A percentile compares a stretch with the other conserved stretches of the same genome.
phyloP scores from a whole-genome alignment of 2,329 filamentous ascomycete genomes.

The Fusarium incarnatum region DNA sequence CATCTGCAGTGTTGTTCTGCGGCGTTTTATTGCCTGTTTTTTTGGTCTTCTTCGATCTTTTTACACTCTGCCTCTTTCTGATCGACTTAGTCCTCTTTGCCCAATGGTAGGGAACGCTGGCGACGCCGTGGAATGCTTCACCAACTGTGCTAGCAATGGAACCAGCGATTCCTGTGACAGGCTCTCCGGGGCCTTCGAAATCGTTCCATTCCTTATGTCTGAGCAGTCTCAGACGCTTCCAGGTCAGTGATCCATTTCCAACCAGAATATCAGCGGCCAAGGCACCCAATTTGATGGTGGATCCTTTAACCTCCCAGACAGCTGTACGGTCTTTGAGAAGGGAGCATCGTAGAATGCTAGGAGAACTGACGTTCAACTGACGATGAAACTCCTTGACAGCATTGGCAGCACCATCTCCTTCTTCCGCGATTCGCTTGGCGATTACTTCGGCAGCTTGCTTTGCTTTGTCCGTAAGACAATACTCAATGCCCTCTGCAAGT shows the following conservation, averaged over 20 bases:
- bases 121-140: constrained; percentile 71
- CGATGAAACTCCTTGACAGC: constrained; percentile 75
- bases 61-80: constrained; percentile 29
- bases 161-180: constrained; percentile 73
- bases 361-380: constrained; percentile 64
- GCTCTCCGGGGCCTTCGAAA: constrained; percentile 80
- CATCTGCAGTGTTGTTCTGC: constrained; percentile 5
- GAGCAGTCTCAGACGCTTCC: constrained; percentile 71
- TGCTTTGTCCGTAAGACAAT: constrained; percentile 72
- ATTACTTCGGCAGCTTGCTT: constrained; percentile 68
- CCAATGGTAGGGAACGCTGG: constrained; percentile 71
- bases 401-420: constrained; percentile 77
- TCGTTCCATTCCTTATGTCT: constrained; percentile 81
- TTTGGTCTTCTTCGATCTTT: constrained; percentile 2
- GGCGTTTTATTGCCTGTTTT: background rate
- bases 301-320: constrained; percentile 73
- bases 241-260: constrained; percentile 69
- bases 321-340: constrained; percentile 72
- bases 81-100: constrained; percentile 68
- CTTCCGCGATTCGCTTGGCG: constrained; percentile 68
- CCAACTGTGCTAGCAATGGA: constrained; percentile 70
- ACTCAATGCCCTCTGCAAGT: constrained; percentile 76
- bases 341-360: constrained; percentile 72
- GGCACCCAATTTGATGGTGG: constrained; percentile 69
- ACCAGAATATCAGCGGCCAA: constrained; percentile 75